phyloP scores from a whole-genome alignment of 148 eudicot species.

The Camellia granthamiana region DNA sequence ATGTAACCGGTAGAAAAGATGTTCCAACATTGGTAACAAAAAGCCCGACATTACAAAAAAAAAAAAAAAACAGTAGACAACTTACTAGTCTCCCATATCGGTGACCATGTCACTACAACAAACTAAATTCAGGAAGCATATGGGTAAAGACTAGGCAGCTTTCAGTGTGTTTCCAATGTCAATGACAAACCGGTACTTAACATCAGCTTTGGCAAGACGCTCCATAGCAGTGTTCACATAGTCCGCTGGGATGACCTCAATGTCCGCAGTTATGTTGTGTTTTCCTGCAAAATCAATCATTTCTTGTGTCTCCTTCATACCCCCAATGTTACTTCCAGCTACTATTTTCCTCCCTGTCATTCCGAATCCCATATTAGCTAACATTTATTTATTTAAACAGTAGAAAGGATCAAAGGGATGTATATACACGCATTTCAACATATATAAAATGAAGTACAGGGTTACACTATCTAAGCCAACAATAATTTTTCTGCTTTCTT shows the following conservation, averaged over 20 bases:
- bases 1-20: no score
- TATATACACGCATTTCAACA: no score
- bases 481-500: no score
- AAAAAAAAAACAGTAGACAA: background rate
- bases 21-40: no score
- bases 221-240: conserved; percentile 37
- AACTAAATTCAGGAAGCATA: background rate
- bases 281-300: conserved; percentile 41
- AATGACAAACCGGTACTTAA: conserved; percentile 38
- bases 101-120: background rate
- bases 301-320: conserved; percentile 41
- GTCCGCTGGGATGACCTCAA: conserved; percentile 33
- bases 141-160: conserved; percentile 5
- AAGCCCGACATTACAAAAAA: no score
- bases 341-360: conserved; percentile 21
- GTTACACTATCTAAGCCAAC: no score
- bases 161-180: conserved; percentile 32
- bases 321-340: conserved; percentile 32
- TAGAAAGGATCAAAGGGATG: no score
- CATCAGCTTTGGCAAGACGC: conserved; percentile 39
- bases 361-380: background rate
- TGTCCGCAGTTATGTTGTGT: conserved; percentile 32
- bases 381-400: background rate
- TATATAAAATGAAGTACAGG: no score
- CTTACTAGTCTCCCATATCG: background rate